These are phyloP conservation scores for Aspergillus fructus DNA, from an alignment of 2,329 filamentous ascomycete species.

Conservation along the genomic window DNA sequence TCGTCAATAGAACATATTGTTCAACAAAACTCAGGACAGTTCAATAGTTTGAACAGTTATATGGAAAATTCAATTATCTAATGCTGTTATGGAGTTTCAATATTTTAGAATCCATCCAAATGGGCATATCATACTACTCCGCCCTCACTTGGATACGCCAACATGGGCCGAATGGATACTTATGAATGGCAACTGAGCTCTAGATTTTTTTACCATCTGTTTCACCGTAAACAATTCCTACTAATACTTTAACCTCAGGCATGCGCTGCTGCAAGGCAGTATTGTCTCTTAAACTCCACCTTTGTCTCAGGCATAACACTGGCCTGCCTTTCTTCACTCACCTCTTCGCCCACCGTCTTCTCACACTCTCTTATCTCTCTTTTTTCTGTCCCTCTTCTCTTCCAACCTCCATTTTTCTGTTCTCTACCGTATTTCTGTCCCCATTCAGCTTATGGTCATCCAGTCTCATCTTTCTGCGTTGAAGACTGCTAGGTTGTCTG, in stretches of 20 bases:
- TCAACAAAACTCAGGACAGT: background rate
- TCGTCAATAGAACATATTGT: background rate
- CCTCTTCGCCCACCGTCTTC: background rate
- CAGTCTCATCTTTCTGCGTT: background rate
- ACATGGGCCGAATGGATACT: too few relatives aligned
- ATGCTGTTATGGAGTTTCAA: too few relatives aligned
- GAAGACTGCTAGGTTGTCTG: background rate
- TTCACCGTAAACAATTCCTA: background rate
- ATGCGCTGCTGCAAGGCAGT: background rate
- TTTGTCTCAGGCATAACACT: background rate
- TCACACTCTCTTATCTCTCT: background rate
- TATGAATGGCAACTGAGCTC: too few relatives aligned
- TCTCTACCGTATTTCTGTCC: background rate
- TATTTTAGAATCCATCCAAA: too few relatives aligned
- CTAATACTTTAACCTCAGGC: background rate
- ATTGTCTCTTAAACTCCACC: background rate
- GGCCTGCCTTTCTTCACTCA: background rate
- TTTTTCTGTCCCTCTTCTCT: background rate
- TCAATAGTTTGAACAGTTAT: background rate
- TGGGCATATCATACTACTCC: too few relatives aligned
- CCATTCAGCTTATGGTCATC: background rate
- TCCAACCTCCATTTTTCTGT: background rate
- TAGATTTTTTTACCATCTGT: background rate
- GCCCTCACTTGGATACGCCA: too few relatives aligned
- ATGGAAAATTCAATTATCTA: background rate